phyloP scores from a whole-genome alignment of 345 rosid species.

The Cardamine occulta region DNA sequence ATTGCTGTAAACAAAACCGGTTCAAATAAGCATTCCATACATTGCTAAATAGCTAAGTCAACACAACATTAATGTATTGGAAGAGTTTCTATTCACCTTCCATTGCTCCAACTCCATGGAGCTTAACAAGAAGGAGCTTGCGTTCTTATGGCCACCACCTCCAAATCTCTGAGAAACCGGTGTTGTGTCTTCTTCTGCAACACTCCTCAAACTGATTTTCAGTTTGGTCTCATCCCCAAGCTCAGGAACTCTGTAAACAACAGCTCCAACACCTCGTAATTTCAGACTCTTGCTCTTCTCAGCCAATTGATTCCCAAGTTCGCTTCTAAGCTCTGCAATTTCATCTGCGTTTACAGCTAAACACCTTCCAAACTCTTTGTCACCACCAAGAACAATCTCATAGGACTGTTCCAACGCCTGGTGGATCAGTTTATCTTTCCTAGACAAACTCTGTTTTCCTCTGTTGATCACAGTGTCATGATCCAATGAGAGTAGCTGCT shows the following conservation, averaged over 20 bases:
- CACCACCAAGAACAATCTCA: conserved; percentile 62
- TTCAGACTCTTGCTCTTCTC: conserved; percentile 54
- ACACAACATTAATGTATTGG: not conserved
- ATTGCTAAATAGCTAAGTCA: not conserved
- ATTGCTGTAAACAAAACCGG: conserved; percentile 9
- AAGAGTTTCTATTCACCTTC: conserved; percentile 47
- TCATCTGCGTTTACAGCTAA: conserved; percentile 71
- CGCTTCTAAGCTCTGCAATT: conserved; percentile 68
- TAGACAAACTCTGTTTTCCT: conserved; percentile 58
- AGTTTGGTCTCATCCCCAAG: conserved; percentile 58
- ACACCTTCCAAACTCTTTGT: conserved; percentile 61
- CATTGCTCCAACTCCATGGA: conserved; percentile 54
- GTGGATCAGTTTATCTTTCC: conserved; percentile 60
- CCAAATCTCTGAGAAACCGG: conserved; percentile 58
- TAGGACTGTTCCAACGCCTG: conserved; percentile 54
- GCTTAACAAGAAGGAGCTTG: conserved; percentile 71
- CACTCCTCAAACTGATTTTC: conserved; percentile 75
- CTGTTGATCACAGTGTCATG: conserved; percentile 52
- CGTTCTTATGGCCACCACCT: conserved; percentile 76
- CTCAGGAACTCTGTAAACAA: conserved; percentile 65
- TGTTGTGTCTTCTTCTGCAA: conserved; percentile 65
- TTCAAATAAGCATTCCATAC: not conserved
- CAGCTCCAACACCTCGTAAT: conserved; percentile 68
- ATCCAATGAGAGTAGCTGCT: conserved; percentile 68
- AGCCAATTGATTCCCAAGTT: conserved; percentile 68